Conservation (phyloP, 192 early-diverging fungal genomes). For the Coemansia aciculifera region DNA sequence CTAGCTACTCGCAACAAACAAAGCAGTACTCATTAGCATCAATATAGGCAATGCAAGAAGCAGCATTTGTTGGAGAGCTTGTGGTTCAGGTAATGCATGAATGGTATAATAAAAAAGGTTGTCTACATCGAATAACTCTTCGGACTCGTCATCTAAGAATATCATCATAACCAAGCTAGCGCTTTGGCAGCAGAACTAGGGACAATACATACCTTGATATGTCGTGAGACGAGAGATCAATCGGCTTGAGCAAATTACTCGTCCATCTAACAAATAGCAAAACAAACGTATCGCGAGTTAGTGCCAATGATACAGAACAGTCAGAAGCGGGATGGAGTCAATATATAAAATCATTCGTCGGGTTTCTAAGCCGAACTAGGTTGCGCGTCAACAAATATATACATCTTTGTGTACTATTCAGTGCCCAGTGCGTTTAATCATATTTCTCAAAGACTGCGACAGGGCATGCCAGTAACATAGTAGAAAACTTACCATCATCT, state of each 20-base stretch:
- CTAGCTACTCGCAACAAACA: constrained; percentile 4
- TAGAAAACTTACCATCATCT: neutral
- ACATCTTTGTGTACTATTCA: constrained; percentile 51
- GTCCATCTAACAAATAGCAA: neutral
- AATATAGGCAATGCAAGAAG: neutral
- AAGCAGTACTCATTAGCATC: neutral
- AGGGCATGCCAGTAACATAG: constrained; percentile 21
- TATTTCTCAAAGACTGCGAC: constrained; percentile 17
- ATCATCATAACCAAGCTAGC: constrained; percentile 60
- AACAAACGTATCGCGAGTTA: neutral
- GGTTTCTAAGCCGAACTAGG: constrained; percentile 54
- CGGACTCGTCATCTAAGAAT: constrained; percentile 79
- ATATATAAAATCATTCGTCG: constrained; percentile 37
- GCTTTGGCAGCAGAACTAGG: neutral
- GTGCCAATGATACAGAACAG: neutral
- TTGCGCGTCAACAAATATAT: constrained; percentile 34
- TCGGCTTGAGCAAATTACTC: neutral
- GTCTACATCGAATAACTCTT: constrained; percentile 74
- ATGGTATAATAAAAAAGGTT: constrained; percentile 65
- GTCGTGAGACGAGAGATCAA: neutral
- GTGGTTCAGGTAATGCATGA: constrained; percentile 64
- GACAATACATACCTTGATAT: neutral
- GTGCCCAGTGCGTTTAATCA: constrained; percentile 70
- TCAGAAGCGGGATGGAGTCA: neutral
- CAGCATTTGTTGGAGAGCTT: neutral